phyloP scores from a whole-genome alignment of 2,329 filamentous ascomycete genomes.

The Atkinsonella texensis region DNA sequence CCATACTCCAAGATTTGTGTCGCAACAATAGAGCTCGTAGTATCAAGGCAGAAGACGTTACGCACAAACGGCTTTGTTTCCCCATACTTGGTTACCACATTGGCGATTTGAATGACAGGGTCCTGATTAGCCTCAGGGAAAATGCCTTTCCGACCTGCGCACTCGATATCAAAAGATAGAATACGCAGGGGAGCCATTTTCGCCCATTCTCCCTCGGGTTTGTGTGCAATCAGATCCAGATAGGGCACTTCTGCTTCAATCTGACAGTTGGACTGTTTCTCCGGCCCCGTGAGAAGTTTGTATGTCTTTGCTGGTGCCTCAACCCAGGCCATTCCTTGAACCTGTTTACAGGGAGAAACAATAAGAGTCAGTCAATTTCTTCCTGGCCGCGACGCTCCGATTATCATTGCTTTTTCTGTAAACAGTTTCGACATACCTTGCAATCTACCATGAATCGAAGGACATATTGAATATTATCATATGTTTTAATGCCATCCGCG shows the following conservation, averaged over 20 bases:
- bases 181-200: conserved; percentile 94
- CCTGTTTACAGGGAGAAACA: conserved; percentile 27
- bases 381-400: background rate
- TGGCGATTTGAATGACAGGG: conserved; percentile 95
- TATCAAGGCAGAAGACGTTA: conserved; percentile 92
- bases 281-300: conserved; percentile 47
- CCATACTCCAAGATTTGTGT: conserved; percentile 81
- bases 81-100: conserved; percentile 87
- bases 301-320: conserved; percentile 69
- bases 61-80: conserved; percentile 91
- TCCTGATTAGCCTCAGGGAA: conserved; percentile 89
- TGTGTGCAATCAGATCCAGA: conserved; percentile 71
- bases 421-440: conserved; percentile 38
- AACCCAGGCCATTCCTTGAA: conserved; percentile 96
- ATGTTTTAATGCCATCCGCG: conserved; percentile 68
- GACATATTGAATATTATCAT: conserved; percentile 92
- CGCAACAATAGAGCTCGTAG: conserved; percentile 85
- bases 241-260: conserved; percentile 86
- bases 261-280: conserved; percentile 84
- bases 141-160: conserved; percentile 91
- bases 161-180: conserved; percentile 97
- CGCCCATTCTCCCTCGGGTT: conserved; percentile 85
- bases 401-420: too few relatives aligned
- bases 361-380: conserved; percentile 8
- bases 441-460: conserved; percentile 97